phyloP scores from a whole-genome alignment of 805 yeast genomes.

The Candida endomychidarum region DNA sequence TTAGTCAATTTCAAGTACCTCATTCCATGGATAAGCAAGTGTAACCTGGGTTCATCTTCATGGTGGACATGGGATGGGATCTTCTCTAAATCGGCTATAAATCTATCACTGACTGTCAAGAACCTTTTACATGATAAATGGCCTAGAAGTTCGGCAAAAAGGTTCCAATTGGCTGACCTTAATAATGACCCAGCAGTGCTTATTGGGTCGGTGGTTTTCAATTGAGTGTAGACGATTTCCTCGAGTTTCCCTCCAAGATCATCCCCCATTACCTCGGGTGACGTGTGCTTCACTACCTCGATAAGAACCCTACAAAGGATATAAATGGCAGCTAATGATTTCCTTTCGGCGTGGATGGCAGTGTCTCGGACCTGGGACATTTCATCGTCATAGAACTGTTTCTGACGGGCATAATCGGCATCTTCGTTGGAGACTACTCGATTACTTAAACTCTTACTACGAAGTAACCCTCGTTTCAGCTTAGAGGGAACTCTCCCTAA shows the following conservation, averaged over 20 bases:
- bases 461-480: constrained; percentile 42
- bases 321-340: constrained; percentile 81
- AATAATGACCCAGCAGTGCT: constrained; percentile 60
- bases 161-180: constrained; percentile 89
- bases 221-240: constrained; percentile 88
- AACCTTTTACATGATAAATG: constrained; percentile 86
- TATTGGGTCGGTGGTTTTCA: constrained; percentile 85
- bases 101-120: constrained; percentile 85
- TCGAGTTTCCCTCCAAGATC: constrained; percentile 82
- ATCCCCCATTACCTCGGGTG: constrained; percentile 69
- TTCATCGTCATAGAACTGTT: constrained; percentile 31
- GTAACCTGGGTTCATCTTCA: constrained; percentile 55
- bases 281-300: constrained; percentile 87
- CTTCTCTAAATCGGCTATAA: constrained; percentile 88
- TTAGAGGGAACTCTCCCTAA: constrained; percentile 11
- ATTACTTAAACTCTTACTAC: constrained; percentile 44
- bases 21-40: constrained; percentile 88
- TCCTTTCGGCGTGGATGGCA: constrained; percentile 82
- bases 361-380: constrained; percentile 52
- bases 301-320: constrained; percentile 88
- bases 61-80: constrained; percentile 47
- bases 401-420: constrained; percentile 22
- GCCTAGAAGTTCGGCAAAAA: constrained; percentile 86
- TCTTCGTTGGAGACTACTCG: constrained; percentile 46
- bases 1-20: constrained; percentile 73